A percentile compares a stretch with the other conserved stretches of the same genome.
Evolutionary conservation across 176 grass and related monocot genomes (phyloP).

Genomic region (Musa acuminata): DNA sequence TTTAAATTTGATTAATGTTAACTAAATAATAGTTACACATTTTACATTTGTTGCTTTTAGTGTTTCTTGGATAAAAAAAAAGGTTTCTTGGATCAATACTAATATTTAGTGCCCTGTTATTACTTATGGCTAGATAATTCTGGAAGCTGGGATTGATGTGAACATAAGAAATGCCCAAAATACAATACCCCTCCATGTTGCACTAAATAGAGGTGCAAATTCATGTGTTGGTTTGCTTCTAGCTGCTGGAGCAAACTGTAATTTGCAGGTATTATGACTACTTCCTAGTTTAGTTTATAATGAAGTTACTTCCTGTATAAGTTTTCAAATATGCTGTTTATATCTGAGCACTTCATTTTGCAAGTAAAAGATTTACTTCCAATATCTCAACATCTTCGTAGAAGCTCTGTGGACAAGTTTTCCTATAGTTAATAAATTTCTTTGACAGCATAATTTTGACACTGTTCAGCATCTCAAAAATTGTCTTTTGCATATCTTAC

Average conservation of each 20-base stretch:
- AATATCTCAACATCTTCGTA: not conserved
- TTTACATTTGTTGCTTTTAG: not conserved
- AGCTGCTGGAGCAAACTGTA: constrained; percentile 91
- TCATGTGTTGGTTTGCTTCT: constrained; percentile 94
- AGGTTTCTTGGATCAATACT: constrained; percentile 2
- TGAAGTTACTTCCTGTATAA: not conserved
- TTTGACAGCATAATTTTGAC: no score
- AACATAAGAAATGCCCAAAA: constrained; percentile 97
- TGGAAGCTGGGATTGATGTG: constrained; percentile 90
- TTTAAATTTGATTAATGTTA: constrained; percentile 1
- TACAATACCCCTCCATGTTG: constrained; percentile 93
- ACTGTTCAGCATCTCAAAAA: no score
- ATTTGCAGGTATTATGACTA: constrained; percentile 53
- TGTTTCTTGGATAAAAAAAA: not conserved
- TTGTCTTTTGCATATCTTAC: no score
- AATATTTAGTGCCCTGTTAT: constrained; percentile 3
- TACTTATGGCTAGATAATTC: constrained; percentile 55
- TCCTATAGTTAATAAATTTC: no score
- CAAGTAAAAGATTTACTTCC: not conserved
- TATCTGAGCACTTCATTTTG: no score
- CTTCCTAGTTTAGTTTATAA: not conserved
- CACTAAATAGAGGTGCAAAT: constrained; percentile 90
- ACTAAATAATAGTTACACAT: not conserved
- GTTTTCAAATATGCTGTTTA: not conserved
- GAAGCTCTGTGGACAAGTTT: no score